Base-by-base conservation (phyloP, 441 rosid genomes). In the Arabidopsis hybrid region DNA sequence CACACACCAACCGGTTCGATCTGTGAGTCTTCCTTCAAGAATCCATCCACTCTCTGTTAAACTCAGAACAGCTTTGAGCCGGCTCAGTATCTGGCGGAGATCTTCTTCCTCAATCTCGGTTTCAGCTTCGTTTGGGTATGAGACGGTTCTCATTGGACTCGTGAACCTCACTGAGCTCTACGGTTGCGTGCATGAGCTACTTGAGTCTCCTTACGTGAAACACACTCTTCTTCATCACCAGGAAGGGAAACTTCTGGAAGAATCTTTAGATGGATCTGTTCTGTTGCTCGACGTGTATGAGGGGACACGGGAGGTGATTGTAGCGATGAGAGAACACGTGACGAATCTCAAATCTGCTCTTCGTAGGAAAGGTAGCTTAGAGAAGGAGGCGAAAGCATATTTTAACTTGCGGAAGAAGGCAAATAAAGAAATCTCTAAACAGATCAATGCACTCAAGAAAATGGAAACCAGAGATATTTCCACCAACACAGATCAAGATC, bases 11-110 rank as follows among this genome's bases (percentile, higher is more conserved):
- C 90, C 91, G 12, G 51, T 82, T 66, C 83, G 97, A 73, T 89
- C 95, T 46, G 81, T 84, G 66, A 90, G 95, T 79, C 84, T 92
- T 85, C 97, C 96, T 21, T 74, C 89, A 13, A 87, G 91, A 60
- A 35, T 83, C 39, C 84, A 83, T 67, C 87, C 93, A 21, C 80
- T 67, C 78, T 89, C 82, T 65, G 53, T 82, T 51, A 84, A 89
- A 71, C 67, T 85, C 29, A 84, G 80, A 80, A 69, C 83, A n/a
- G 80, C 81, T 6, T 34, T 90, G 14, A 72, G 47, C 78, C 83
- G 79, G 70, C 79, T 90, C 11, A 84, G 53, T 71, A 53, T 76
- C 51, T 83, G 71, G 78, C 75, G 77, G 66, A 65, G 58, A 11
- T 78, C 84, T 38, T 49, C 57, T 17, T 73, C 84, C 8, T 66